Percentiles rank a stretch among this genome's conserved stretches.
These are phyloP conservation scores for Aspergillus texensis DNA, from an alignment of 2,329 filamentous ascomycete genomes.

Conservation along the genomic window DNA sequence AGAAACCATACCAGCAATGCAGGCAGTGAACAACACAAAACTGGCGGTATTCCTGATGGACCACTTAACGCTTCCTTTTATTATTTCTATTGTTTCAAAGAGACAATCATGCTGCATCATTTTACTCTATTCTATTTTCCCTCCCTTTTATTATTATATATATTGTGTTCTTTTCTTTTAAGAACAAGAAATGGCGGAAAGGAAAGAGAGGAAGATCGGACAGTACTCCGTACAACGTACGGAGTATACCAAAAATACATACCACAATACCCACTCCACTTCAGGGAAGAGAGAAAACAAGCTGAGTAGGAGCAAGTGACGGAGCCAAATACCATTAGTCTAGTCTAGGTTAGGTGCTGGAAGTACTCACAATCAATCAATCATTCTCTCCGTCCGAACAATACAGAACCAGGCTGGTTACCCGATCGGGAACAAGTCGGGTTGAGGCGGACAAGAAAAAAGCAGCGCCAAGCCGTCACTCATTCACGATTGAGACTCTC, in stretches of 20 bases:
- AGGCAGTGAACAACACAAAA: not conserved
- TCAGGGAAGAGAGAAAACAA: not conserved
- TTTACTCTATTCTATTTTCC: not conserved
- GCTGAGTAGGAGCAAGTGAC: too few species aligned
- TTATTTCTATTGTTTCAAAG: not conserved
- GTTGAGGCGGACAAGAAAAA: constrained; percentile 1
- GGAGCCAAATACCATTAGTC: too few species aligned
- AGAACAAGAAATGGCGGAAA: too few species aligned
- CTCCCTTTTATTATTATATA: not conserved
- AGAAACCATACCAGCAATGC: not conserved
- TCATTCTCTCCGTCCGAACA: not conserved
- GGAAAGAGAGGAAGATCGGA: too few species aligned
- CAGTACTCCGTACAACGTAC: not conserved
- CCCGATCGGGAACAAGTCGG: constrained; percentile 9
- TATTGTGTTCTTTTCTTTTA: not conserved
- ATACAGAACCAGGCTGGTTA: constrained; percentile 4
- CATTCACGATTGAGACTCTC: not conserved
- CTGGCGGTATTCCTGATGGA: not conserved
- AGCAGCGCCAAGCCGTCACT: not conserved
- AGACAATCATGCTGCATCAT: not conserved
- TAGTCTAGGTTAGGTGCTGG: not conserved
- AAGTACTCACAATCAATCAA: too few species aligned
- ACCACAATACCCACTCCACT: not conserved
- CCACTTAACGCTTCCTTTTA: not conserved
- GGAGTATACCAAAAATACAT: not conserved